Percentiles rank a stretch among this genome's conserved stretches.
These are phyloP conservation scores for Schizochytrium sp. DNA, from an alignment of 108 stramenopile species.

Conservation along the genomic window DNA sequence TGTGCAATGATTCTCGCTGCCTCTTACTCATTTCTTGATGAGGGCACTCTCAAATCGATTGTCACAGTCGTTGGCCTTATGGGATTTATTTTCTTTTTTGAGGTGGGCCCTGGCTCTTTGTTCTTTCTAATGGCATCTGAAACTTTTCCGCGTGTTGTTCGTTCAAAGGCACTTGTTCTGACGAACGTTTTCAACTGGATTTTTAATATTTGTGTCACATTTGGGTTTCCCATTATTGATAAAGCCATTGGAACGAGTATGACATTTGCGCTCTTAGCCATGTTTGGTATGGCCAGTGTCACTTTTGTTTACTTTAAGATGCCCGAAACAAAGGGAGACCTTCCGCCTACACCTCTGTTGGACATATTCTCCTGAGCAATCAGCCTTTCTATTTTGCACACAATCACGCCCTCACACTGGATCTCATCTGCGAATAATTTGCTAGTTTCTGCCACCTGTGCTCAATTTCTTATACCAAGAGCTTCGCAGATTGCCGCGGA, in stretches of 20 bases:
- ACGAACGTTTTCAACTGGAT: constrained; percentile 39
- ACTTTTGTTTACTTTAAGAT: constrained; percentile 27
- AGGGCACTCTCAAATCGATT: constrained; percentile 8
- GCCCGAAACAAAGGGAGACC: not conserved
- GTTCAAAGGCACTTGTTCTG: constrained; percentile 24
- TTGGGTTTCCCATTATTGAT: constrained; percentile 40
- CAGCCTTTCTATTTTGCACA: not conserved
- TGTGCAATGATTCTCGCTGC: constrained; percentile 11
- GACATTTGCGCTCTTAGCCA: not conserved
- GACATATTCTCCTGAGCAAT: not conserved
- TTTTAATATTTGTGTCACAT: constrained; percentile 34
- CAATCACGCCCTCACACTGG: too few species aligned
- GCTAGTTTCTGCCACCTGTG: too few species aligned
- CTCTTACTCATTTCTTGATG: not conserved
- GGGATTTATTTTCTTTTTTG: constrained; percentile 49
- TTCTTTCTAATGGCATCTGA: constrained; percentile 60
- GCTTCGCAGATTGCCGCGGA: not conserved
- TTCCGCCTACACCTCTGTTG: not conserved
- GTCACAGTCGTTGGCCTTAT: not conserved
- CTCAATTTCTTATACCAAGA: not conserved
- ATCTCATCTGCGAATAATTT: too few species aligned
- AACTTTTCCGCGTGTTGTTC: constrained; percentile 42
- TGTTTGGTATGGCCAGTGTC: constrained; percentile 5
- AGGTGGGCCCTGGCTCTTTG: constrained; percentile 15
- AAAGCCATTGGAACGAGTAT: constrained; percentile 30